Percentiles rank a stretch among this genome's conserved stretches.
phyloP scores from a whole-genome alignment of 2,329 filamentous ascomycete genomes.

The Fusarium sp. region DNA sequence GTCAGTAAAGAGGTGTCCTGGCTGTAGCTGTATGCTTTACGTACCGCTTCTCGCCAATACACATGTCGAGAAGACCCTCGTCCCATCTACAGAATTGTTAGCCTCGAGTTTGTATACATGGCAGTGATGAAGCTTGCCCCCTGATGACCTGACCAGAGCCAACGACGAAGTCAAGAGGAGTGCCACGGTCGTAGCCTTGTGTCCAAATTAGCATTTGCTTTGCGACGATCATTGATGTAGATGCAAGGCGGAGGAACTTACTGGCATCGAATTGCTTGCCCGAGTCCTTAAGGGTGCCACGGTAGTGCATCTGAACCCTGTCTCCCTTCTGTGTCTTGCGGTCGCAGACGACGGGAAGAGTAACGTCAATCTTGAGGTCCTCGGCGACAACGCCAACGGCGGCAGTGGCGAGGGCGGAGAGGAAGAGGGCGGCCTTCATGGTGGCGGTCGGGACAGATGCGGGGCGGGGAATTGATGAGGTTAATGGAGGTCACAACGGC shows the following conservation, averaged over 20 bases:
- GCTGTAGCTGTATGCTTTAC: conserved; percentile 26
- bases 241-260: conserved; percentile 47
- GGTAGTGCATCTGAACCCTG: conserved; percentile 87
- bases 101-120: conserved; percentile 16
- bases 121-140: conserved; percentile 65
- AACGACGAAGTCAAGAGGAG: conserved; percentile 81
- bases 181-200: conserved; percentile 75
- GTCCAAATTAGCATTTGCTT: conserved; percentile 18
- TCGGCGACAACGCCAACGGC: conserved; percentile 62
- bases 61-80: conserved; percentile 90
- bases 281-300: conserved; percentile 77
- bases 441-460: conserved; percentile 37
- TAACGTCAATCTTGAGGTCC: conserved; percentile 81
- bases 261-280: conserved; percentile 86
- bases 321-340: conserved; percentile 82
- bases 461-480: conserved; percentile 15
- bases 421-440: conserved; percentile 61
- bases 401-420: conserved; percentile 63
- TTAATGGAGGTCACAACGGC: conserved; percentile 4
- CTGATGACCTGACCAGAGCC: conserved; percentile 88
- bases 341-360: conserved; percentile 77
- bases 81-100: conserved; percentile 74
- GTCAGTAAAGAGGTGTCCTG: conserved; percentile 14
- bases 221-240: neutral
- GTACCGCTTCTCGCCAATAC: conserved; percentile 87